These are phyloP conservation scores for Sutorius eximius DNA, from an alignment of 1,284 basidiomycete species.

Conservation along the genomic window DNA sequence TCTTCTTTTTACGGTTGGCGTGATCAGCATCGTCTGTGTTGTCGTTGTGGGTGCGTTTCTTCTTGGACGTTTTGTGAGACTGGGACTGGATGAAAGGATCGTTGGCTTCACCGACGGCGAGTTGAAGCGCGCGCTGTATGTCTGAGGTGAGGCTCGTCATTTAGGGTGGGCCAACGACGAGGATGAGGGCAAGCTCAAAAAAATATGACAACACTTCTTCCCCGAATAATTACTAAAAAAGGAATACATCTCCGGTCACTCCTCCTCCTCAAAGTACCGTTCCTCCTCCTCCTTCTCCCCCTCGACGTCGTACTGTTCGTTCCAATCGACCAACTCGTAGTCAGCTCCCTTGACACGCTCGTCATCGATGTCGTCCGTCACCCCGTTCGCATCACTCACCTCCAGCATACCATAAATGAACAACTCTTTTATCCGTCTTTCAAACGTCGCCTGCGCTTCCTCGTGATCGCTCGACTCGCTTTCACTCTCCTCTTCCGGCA, in stretches of 20 bases:
- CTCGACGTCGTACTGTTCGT: conserved; percentile 64
- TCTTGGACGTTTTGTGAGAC: conserved; percentile 24
- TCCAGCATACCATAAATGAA: conserved; percentile 77
- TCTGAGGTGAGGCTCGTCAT: conserved; percentile 39
- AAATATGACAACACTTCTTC: not conserved
- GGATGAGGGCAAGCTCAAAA: conserved; percentile 42
- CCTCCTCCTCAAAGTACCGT: conserved; percentile 74
- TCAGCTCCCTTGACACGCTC: conserved; percentile 52
- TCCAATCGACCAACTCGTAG: conserved; percentile 76
- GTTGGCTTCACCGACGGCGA: conserved; percentile 45
- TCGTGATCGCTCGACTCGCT: conserved; percentile 38
- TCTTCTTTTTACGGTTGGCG: conserved; percentile 26
- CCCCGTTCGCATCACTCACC: conserved; percentile 40
- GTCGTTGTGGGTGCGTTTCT: conserved; percentile 30
- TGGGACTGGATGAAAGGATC: conserved; percentile 35
- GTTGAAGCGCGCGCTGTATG: conserved; percentile 38
- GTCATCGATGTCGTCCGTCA: not conserved
- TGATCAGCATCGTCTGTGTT: conserved; percentile 14
- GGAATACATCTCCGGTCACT: conserved; percentile 24
- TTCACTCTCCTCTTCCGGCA: conserved; percentile 63
- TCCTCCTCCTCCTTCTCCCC: conserved; percentile 69
- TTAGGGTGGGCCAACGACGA: conserved; percentile 39
- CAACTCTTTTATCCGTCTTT: conserved; percentile 59
- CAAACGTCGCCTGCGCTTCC: conserved; percentile 51
- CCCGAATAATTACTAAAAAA: conserved; percentile 21